Conservation (phyloP, 805 yeast species). For the Kodamaea nitidulidarum region DNA sequence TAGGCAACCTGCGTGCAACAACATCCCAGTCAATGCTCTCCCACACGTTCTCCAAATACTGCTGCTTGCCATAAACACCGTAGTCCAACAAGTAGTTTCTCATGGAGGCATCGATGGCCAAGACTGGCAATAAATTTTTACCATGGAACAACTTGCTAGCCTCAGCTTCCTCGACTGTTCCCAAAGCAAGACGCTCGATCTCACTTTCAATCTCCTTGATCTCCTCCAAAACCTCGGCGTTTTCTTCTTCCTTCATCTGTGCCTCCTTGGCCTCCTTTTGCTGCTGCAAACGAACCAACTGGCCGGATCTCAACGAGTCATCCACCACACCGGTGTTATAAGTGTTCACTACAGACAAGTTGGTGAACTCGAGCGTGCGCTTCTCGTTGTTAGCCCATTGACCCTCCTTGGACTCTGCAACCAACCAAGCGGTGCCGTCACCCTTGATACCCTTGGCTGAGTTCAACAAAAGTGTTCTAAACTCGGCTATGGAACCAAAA, state of each 20-base stretch:
- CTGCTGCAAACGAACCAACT: conserved; percentile 40
- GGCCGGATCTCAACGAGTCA: conserved; percentile 52
- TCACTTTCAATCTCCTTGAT: conserved; percentile 10
- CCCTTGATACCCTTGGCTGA: conserved; percentile 75
- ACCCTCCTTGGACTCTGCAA: conserved; percentile 49
- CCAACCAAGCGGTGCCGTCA: conserved; percentile 88
- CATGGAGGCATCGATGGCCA: conserved; percentile 71
- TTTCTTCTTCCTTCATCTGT: conserved; percentile 12
- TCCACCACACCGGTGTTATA: conserved; percentile 87
- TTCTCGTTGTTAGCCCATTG: conserved; percentile 22
- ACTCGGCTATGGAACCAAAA: conserved; percentile 76
- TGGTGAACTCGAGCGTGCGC: conserved; percentile 28
- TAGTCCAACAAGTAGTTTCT: conserved; percentile 68
- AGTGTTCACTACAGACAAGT: conserved; percentile 71
- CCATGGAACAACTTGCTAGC: conserved; percentile 30
- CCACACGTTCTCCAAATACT: conserved; percentile 42
- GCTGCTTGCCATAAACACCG: conserved; percentile 58
- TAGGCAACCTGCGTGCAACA: conserved; percentile 36
- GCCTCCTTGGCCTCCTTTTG: conserved; percentile 29
- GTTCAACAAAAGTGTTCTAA: conserved; percentile 63
- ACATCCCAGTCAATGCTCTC: conserved; percentile 43
- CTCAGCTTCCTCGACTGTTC: conserved; percentile 42
- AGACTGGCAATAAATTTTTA: conserved; percentile 50
- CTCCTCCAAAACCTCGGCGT: not conserved
- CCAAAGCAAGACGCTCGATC: conserved; percentile 25